Percentiles rank a stretch among this genome's conserved stretches.
Evolutionary conservation across 768 basidiomycete genomes (phyloP).

Genomic region (Trametes cingulata): DNA sequence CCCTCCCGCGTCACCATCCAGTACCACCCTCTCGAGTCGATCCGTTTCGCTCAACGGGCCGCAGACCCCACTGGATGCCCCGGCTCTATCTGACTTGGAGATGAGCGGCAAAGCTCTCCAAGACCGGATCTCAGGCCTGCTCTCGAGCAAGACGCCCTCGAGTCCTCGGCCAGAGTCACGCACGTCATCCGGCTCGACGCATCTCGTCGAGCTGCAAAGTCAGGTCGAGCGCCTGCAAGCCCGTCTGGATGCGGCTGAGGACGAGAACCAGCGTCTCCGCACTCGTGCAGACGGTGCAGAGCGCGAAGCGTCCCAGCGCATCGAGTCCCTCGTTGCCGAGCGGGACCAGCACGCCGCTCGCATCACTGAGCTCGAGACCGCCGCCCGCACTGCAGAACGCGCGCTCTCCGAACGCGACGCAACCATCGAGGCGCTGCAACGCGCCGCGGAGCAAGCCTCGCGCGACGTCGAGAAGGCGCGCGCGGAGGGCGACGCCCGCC

Average conservation of each 20-base stretch:
- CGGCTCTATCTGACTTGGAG: conserved; percentile 38
- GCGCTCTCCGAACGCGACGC: conserved; percentile 45
- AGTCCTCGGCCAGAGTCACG: conserved; percentile 39
- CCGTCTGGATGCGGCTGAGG: conserved; percentile 62
- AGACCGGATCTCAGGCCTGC: conserved; percentile 49
- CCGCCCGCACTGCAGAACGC: conserved; percentile 43
- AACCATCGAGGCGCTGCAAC: conserved; percentile 50
- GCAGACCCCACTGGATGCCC: conserved; percentile 12
- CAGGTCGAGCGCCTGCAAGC: conserved; percentile 44
- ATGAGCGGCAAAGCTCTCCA: conserved; percentile 44
- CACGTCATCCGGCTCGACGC: conserved; percentile 35
- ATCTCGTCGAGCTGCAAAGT: conserved; percentile 36
- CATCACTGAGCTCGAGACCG: conserved; percentile 45
- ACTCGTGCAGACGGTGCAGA: conserved; percentile 21
- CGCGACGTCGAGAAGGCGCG: conserved; percentile 49
- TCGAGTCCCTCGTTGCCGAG: conserved; percentile 41
- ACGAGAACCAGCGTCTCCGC: conserved; percentile 66
- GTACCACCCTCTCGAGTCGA: conserved; percentile 34
- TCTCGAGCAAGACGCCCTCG: conserved; percentile 35
- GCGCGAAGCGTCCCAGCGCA: conserved; percentile 18
- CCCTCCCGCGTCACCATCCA: conserved; percentile 67
- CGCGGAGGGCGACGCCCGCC: conserved; percentile 44
- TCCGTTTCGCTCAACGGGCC: conserved; percentile 42
- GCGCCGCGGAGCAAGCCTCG: conserved; percentile 37
- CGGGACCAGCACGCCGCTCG: conserved; percentile 43